Percentiles rank a stretch among this genome's conserved stretches.
These are phyloP conservation scores for Triadica sebifera DNA, from an alignment of 345 rosid species.

Conservation along the genomic window DNA sequence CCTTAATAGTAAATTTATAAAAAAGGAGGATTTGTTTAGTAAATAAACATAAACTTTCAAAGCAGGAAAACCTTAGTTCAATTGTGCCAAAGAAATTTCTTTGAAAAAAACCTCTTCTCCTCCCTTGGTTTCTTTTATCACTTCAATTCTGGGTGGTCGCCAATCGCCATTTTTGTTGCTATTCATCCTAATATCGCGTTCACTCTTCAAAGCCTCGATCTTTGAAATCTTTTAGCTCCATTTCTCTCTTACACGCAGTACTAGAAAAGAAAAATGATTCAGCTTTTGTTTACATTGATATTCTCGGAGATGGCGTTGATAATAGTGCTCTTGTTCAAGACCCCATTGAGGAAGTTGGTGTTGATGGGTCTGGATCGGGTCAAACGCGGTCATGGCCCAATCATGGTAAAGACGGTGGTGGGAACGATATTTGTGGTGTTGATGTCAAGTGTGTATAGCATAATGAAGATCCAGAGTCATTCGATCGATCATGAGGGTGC, in stretches of 20 bases:
- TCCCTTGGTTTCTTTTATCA: not conserved
- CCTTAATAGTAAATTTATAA: too few relatives aligned
- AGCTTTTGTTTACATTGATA: slow-evolving; percentile 27
- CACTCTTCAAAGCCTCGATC: not conserved
- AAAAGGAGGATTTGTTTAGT: too few relatives aligned
- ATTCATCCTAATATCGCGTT: not conserved
- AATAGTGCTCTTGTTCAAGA: slow-evolving; percentile 26
- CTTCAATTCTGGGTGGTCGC: not conserved
- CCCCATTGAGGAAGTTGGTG: slow-evolving; percentile 32
- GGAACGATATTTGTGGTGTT: slow-evolving; percentile 30
- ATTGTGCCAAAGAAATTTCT: not conserved
- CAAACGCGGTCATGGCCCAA: slow-evolving; percentile 33
- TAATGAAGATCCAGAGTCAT: slow-evolving; percentile 31
- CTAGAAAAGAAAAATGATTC: slow-evolving; percentile 21
- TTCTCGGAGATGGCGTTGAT: slow-evolving; percentile 32
- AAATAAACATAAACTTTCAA: too few relatives aligned
- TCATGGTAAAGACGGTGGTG: slow-evolving; percentile 34
- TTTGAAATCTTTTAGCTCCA: not conserved
- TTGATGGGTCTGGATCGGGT: slow-evolving; percentile 32
- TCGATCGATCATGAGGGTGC: slow-evolving; percentile 18
- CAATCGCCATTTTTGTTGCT: not conserved
- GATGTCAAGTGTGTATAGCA: slow-evolving; percentile 26
- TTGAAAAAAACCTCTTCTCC: not conserved
- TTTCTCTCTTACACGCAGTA: not conserved
- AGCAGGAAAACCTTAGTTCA: too few relatives aligned